Percentiles rank a stretch among this genome's conserved stretches.
Conservation (phyloP, 306 rosid species). For the Quercus alba region DNA sequence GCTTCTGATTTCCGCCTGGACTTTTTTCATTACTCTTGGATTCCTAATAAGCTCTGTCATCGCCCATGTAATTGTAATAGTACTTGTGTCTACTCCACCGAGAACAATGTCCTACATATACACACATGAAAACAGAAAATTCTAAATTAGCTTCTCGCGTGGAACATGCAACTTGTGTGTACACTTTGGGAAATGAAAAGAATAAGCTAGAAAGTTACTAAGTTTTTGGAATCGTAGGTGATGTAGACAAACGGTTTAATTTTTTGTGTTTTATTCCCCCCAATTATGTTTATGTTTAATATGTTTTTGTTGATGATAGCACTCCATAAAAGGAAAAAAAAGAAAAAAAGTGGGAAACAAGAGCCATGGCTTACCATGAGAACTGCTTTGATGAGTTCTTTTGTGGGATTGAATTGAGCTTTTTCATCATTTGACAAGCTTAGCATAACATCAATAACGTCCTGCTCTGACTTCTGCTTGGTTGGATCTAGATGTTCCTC, state of each 20-base stretch:
- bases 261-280: no score
- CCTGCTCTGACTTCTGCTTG: not conserved
- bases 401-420: slow-evolving; percentile 5
- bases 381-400: not conserved
- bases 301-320: no score
- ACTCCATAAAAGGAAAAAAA: not conserved
- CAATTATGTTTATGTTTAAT: no score
- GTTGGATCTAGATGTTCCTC: slow-evolving; percentile 21
- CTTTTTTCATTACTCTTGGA: no score
- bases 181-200: no score
- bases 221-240: no score
- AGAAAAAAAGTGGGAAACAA: not conserved
- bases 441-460: slow-evolving; percentile 29
- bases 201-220: no score
- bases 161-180: no score
- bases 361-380: slow-evolving; percentile 2
- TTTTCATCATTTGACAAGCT: not conserved
- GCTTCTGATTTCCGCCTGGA: slow-evolving; percentile 1
- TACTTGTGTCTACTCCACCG: slow-evolving; percentile 30
- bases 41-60: not conserved
- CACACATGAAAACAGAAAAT: not conserved
- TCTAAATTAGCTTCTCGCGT: no score
- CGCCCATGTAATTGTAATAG: slow-evolving; percentile 11
- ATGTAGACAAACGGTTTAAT: no score
- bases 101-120: slow-evolving; percentile 7